Base-by-base conservation (phyloP, 1,139 yeast genomes). In the Debaryomyces udenii region DNA sequence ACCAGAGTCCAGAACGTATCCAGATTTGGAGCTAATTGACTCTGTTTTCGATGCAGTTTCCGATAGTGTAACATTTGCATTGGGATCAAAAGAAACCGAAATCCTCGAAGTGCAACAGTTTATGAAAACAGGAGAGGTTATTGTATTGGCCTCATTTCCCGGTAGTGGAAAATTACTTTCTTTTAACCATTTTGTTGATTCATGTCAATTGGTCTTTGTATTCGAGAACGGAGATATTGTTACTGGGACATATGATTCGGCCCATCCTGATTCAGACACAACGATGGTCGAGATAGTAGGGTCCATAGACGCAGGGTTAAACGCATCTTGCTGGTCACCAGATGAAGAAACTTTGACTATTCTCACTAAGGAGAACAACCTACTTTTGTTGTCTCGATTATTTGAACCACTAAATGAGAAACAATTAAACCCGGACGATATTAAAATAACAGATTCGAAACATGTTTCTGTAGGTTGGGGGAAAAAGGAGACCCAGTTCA, bases 391-490 rank as follows among this genome's bases (percentile, higher is more conserved):
- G 41, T 86, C 94, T 26, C 74, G 96, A 50, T 68, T 77, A 30
- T 86, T 91, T 50, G 98, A 93, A 51, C 90, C 94, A 4, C 75
- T 93, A 20, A 68, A 80, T 9, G 97, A 93, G 55, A 71, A 74
- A 39, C 50, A 53, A 13, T 65, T 91, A 45, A 69, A 77, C 38
- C 70, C 78, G 1, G 76, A 76, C 11, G 98, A 93, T 59, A 71
- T 90, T 38, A 63, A 65, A 37, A 66, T 70, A 31, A 67, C 80
- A 30, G 76, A 81, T 41, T 82, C 91, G 3, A 85, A 84, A 52
- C 96, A 93, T 56, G 97, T 94, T 26, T 85, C 95, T 15, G 97
- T 93, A 28, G 99, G 99, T 14, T 94, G 99, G 99, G 99, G 99
- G 56, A 87, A 86, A 52, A 83, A 86, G 49, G 99, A 93, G 62